Evolutionary conservation across 2,329 filamentous ascomycete species (phyloP).

Genomic region (Daldinia sp.): DNA sequence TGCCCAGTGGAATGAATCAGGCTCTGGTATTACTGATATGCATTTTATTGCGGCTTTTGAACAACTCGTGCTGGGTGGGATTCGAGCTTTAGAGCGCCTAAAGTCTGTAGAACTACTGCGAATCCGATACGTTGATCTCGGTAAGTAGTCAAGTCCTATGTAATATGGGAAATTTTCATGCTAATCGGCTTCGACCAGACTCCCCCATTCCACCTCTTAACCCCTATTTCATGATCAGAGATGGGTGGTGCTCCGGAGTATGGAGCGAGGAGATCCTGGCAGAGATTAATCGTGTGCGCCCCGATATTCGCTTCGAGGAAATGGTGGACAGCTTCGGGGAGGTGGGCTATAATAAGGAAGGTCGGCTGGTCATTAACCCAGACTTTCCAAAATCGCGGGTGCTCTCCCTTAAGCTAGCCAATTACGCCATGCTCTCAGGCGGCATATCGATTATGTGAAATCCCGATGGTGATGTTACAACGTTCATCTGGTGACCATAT

Average conservation of each 20-base stretch:
- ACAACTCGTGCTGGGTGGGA: constrained; percentile 69
- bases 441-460: constrained; percentile 49
- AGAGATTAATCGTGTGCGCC: constrained; percentile 66
- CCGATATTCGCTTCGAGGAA: constrained; percentile 66
- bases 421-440: constrained; percentile 61
- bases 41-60: constrained; percentile 77
- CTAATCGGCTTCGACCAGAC: constrained; percentile 54
- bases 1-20: constrained; percentile 66
- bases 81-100: constrained; percentile 67
- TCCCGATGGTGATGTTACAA: neutral
- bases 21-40: constrained; percentile 75
- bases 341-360: constrained; percentile 66
- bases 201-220: constrained; percentile 75
- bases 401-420: constrained; percentile 64
- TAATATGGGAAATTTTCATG: neutral
- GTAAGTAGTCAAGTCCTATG: constrained; percentile 50
- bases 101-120: constrained; percentile 69
- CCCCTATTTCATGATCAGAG: constrained; percentile 72
- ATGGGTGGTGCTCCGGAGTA: constrained; percentile 70
- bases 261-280: constrained; percentile 75
- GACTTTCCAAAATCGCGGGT: constrained; percentile 62
- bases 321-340: constrained; percentile 71
- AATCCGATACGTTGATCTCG: constrained; percentile 78
- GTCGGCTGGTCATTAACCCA: constrained; percentile 63
- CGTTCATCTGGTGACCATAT: neutral